A percentile compares a stretch with the other conserved stretches of the same genome.
These are phyloP conservation scores for Citrullus amarus DNA, from an alignment of 306 rosid genomes.

Conservation along the genomic window DNA sequence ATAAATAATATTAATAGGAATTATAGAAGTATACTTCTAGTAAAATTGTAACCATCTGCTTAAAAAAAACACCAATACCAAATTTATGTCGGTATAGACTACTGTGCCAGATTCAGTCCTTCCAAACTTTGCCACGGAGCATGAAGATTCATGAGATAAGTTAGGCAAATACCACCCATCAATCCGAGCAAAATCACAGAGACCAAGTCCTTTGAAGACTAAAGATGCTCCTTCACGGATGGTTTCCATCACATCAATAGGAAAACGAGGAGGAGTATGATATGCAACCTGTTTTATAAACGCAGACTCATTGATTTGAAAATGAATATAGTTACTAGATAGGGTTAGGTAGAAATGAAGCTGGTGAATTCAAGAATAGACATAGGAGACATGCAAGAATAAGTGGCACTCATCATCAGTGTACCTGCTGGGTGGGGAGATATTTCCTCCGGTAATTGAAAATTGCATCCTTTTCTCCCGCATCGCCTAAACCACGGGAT, in stretches of 20 bases:
- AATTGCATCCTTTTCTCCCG: conserved; percentile 83
- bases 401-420: conserved; percentile 1
- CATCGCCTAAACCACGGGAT: conserved; percentile 43
- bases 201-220: conserved; percentile 51
- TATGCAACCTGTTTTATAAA: conserved; percentile 61
- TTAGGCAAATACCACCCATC: conserved; percentile 94
- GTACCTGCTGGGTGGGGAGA: conserved; percentile 96
- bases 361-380: not conserved
- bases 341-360: not conserved
- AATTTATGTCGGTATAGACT: conserved; percentile 76
- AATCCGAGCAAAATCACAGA: conserved; percentile 84
- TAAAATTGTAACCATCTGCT: not conserved
- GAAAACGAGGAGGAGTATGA: conserved; percentile 91
- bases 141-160: conserved; percentile 28
- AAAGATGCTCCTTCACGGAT: conserved; percentile 79
- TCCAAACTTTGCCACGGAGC: conserved; percentile 44
- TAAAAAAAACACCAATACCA: conserved; percentile 31
- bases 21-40: not conserved
- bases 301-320: conserved; percentile 2
- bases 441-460: conserved; percentile 90
- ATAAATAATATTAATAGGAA: conserved; percentile 10
- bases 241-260: conserved; percentile 55
- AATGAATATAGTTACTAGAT: not conserved
- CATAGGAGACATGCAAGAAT: not conserved
- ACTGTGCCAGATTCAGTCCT: conserved; percentile 57